phyloP scores from a whole-genome alignment of 176 grass and related monocot genomes.

The Zea luxurians region DNA sequence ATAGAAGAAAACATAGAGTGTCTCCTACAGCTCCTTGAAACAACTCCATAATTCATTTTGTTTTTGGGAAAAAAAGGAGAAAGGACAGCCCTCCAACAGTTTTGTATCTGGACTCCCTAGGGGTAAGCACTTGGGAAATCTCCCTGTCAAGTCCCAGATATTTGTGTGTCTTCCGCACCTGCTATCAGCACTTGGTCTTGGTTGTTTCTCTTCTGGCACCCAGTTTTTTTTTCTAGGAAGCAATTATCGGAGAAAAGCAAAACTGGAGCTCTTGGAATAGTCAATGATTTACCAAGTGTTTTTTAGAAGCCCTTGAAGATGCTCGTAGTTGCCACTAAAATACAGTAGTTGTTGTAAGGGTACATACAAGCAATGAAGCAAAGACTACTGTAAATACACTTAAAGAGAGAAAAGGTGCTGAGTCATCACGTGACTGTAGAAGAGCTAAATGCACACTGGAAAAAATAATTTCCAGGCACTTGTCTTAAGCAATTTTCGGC shows the following conservation, averaged over 20 bases:
- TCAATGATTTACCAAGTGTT: background rate
- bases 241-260: background rate
- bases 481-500: background rate
- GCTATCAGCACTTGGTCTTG: background rate
- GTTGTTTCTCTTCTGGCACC: background rate
- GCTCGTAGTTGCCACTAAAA: background rate
- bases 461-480: background rate
- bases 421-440: background rate
- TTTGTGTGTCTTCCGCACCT: background rate
- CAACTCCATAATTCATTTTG: background rate
- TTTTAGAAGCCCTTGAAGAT: background rate
- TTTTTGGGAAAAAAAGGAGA: background rate
- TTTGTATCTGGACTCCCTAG: background rate
- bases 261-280: background rate
- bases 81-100: background rate
- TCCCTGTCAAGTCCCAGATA: background rate
- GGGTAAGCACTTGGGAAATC: background rate
- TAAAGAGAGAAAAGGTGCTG: background rate
- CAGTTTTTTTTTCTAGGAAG: background rate
- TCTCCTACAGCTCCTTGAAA: background rate
- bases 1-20: background rate
- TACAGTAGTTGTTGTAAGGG: background rate
- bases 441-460: background rate
- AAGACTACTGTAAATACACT: background rate
- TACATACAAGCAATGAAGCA: background rate